phyloP scores from a whole-genome alignment of 2,329 filamentous ascomycete genomes.

The Talaromyces islandicus region DNA sequence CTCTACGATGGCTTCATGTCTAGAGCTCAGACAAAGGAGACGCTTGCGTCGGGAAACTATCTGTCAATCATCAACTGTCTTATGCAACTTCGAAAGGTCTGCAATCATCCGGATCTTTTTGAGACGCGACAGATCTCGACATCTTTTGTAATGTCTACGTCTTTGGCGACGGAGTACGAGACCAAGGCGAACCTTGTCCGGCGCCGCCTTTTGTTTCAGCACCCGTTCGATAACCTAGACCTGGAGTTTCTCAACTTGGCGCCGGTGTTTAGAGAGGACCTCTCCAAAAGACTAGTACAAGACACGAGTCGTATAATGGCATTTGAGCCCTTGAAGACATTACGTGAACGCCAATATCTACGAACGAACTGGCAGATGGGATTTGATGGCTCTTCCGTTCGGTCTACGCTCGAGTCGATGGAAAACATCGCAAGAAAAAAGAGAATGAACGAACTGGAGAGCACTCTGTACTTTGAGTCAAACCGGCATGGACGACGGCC shows the following conservation, averaged over 20 bases:
- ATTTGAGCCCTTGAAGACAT: constrained; percentile 61
- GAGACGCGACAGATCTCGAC: constrained; percentile 95
- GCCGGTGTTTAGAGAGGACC: constrained; percentile 62
- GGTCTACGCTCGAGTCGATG: constrained; percentile 65
- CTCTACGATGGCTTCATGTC: constrained; percentile 96
- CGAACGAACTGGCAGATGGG: constrained; percentile 49
- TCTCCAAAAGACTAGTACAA: constrained; percentile 49
- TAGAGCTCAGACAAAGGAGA: constrained; percentile 80
- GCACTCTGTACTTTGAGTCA: constrained; percentile 73
- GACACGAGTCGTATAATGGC: constrained; percentile 63
- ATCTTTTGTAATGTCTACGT: constrained; percentile 84
- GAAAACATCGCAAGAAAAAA: constrained; percentile 65
- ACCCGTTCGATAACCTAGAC: constrained; percentile 60
- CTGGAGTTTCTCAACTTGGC: constrained; percentile 74
- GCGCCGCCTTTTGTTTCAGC: constrained; percentile 55
- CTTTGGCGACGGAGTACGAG: constrained; percentile 68
- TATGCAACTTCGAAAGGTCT: constrained; percentile 96
- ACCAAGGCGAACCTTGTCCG: constrained; percentile 66
- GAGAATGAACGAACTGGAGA: constrained; percentile 71
- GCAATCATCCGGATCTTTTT: constrained; percentile 96
- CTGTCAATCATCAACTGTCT: constrained; percentile 97
- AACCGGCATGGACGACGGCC: constrained; percentile 74
- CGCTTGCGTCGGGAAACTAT: constrained; percentile 87
- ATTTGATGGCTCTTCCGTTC: constrained; percentile 61
- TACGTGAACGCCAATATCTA: constrained; percentile 64